Percentiles rank a stretch among this genome's conserved stretches.
Evolutionary conservation across 2,329 filamentous ascomycete species (phyloP).

Genomic region (Proliferodiscus dingleyae): DNA sequence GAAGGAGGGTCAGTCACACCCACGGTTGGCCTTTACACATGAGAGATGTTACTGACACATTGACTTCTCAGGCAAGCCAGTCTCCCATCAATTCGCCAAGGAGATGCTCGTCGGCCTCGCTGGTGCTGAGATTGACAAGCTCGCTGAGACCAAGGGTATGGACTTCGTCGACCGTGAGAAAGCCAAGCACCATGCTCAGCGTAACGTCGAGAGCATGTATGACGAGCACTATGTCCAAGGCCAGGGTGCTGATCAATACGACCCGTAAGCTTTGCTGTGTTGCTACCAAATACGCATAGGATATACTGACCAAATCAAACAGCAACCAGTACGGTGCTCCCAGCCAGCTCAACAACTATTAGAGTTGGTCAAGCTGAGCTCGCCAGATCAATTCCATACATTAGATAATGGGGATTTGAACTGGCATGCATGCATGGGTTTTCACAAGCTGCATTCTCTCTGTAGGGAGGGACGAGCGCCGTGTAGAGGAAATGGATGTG

Average conservation of each 20-base stretch:
- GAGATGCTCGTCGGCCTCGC: slow-evolving; percentile 69
- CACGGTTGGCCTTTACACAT: background rate
- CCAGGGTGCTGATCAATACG: slow-evolving; percentile 46
- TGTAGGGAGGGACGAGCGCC: background rate
- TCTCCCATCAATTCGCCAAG: slow-evolving; percentile 72
- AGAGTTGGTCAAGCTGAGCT: slow-evolving; percentile 1
- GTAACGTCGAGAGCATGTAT: slow-evolving; percentile 56
- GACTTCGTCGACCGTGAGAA: slow-evolving; percentile 53
- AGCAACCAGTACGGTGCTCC: slow-evolving; percentile 31
- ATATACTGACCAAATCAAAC: background rate
- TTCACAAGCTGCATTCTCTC: background rate
- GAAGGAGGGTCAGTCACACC: slow-evolving; percentile 49
- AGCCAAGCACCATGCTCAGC: slow-evolving; percentile 54
- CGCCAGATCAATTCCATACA: background rate
- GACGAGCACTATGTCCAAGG: slow-evolving; percentile 53
- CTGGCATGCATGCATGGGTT: slow-evolving; percentile 9
- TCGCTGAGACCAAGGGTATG: slow-evolving; percentile 66
- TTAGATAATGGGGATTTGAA: background rate
- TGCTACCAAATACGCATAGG: no score
- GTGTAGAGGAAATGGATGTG: slow-evolving; percentile 1
- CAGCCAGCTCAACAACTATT: slow-evolving; percentile 22
- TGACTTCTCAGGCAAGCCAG: slow-evolving; percentile 52
- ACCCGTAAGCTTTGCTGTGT: slow-evolving; percentile 47
- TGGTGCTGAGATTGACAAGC: slow-evolving; percentile 70
- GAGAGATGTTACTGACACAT: background rate